Percentiles rank a stretch among this genome's conserved stretches.
Conservation (phyloP, 2,329 filamentous ascomycete genomes). For the Aspergillus sp. region DNA sequence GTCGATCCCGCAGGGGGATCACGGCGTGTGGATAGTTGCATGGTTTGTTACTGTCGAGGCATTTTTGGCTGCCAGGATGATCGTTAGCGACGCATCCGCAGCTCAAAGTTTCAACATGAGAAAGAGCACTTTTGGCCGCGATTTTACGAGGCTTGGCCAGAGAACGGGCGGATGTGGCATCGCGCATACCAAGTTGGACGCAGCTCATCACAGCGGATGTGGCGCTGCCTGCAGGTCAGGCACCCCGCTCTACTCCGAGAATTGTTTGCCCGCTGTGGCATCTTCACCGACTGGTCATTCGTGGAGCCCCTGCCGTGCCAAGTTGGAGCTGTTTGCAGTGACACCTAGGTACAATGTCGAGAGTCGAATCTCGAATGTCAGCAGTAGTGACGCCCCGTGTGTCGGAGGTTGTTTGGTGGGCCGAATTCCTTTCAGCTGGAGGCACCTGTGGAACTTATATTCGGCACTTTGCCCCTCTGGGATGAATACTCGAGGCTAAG, state of each 20-base stretch:
- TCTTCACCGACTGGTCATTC: background rate
- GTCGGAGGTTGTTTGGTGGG: too few relatives aligned
- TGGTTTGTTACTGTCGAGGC: background rate
- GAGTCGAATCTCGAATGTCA: too few relatives aligned
- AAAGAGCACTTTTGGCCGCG: too few relatives aligned
- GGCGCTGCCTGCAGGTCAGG: constrained; percentile 2
- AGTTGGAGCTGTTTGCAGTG: background rate
- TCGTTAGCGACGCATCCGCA: background rate
- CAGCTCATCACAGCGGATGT: constrained; percentile 3
- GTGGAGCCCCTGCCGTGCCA: too few relatives aligned
- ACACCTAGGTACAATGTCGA: background rate
- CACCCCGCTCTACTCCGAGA: background rate
- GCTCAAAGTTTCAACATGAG: too few relatives aligned
- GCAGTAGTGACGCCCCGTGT: too few relatives aligned
- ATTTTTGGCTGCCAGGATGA: background rate
- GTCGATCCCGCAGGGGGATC: constrained; percentile 3
- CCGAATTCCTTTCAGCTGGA: too few relatives aligned
- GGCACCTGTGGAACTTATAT: too few relatives aligned
- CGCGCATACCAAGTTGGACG: constrained; percentile 1
- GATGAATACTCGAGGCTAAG: background rate
- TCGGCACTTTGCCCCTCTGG: background rate
- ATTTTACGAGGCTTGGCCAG: too few relatives aligned
- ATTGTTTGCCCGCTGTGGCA: background rate
- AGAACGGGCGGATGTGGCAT: too few relatives aligned
- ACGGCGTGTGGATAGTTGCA: background rate